Evolutionary conservation across 768 basidiomycete species (phyloP).

Genomic region (Lyophyllum decastes): DNA sequence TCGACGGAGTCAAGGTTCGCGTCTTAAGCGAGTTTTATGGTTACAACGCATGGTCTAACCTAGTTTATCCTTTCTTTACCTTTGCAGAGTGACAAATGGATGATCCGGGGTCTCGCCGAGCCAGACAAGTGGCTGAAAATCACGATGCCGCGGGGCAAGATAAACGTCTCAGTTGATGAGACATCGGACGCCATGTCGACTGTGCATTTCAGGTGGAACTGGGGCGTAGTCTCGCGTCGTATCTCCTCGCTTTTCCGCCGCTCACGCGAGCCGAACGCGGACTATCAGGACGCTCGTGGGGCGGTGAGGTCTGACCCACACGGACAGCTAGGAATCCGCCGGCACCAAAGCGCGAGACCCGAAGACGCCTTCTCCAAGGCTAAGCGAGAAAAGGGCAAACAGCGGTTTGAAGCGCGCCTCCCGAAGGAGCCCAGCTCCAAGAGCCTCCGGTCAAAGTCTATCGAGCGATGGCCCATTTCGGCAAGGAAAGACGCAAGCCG

Average conservation of each 20-base stretch:
- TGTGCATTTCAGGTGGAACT: constrained; percentile 64
- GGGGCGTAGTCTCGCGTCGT: constrained; percentile 45
- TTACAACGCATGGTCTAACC: background rate
- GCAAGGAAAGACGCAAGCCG: background rate
- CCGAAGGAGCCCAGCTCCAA: constrained; percentile 8
- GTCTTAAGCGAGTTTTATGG: constrained; percentile 10
- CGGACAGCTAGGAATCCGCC: constrained; percentile 6
- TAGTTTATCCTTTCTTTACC: background rate
- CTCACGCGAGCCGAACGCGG: constrained; percentile 27
- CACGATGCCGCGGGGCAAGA: constrained; percentile 37
- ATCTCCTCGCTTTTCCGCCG: constrained; percentile 54
- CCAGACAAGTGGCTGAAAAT: constrained; percentile 67
- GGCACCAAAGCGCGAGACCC: constrained; percentile 15
- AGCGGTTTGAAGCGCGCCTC: constrained; percentile 5
- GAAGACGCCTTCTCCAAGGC: background rate
- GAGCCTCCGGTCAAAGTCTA: constrained; percentile 28
- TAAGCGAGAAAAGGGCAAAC: constrained; percentile 28
- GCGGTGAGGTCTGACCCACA: constrained; percentile 25
- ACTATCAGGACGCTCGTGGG: constrained; percentile 14
- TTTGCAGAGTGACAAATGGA: constrained; percentile 61
- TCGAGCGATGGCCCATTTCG: constrained; percentile 27
- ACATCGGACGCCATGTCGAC: constrained; percentile 71
- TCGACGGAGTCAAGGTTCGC: constrained; percentile 79
- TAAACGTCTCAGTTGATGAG: constrained; percentile 72
- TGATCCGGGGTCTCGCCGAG: constrained; percentile 65